A percentile compares a stretch with the other conserved stretches of the same genome.
Conservation (phyloP, 768 basidiomycete species). For the Termitomyces sp. region DNA sequence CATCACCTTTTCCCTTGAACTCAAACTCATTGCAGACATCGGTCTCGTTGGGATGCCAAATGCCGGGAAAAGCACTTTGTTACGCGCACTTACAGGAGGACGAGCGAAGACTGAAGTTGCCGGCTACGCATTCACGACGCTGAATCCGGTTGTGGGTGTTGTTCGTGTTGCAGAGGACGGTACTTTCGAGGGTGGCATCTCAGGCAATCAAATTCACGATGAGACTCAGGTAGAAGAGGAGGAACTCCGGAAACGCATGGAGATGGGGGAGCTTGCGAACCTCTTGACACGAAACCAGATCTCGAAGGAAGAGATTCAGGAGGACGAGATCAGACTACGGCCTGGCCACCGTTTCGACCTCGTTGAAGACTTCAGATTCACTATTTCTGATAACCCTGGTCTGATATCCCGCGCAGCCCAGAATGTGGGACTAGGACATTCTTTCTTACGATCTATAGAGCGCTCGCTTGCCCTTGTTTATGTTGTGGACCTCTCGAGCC, state of each 20-base stretch:
- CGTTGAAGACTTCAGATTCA: conserved; percentile 81
- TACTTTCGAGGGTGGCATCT: conserved; percentile 57
- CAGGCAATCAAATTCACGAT: conserved; percentile 48
- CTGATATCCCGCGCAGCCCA: conserved; percentile 80
- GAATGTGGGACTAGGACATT: conserved; percentile 90
- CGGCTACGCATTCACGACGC: conserved; percentile 89
- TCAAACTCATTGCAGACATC: conserved; percentile 92
- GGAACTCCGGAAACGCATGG: conserved; percentile 37
- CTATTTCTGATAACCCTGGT: conserved; percentile 95
- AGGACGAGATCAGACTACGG: conserved; percentile 11
- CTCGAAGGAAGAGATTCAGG: conserved; percentile 12
- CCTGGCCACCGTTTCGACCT: conserved; percentile 50
- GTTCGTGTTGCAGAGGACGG: conserved; percentile 81
- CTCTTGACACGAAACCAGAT: conserved; percentile 46
- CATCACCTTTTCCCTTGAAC: conserved; percentile 80
- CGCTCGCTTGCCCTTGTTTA: conserved; percentile 86
- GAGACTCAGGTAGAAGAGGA: conserved; percentile 58
- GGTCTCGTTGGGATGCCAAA: conserved; percentile 96
- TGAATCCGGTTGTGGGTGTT: conserved; percentile 91
- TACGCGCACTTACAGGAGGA: conserved; percentile 85
- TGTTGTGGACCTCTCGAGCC: conserved; percentile 80
- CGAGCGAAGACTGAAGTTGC: conserved; percentile 82
- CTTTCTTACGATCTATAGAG: conserved; percentile 90
- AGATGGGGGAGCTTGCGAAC: conserved; percentile 46
- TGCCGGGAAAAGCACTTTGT: conserved; percentile 86